Base-by-base conservation (phyloP, 1,284 basidiomycete genomes). In the Pisolithus thermaeus region DNA sequence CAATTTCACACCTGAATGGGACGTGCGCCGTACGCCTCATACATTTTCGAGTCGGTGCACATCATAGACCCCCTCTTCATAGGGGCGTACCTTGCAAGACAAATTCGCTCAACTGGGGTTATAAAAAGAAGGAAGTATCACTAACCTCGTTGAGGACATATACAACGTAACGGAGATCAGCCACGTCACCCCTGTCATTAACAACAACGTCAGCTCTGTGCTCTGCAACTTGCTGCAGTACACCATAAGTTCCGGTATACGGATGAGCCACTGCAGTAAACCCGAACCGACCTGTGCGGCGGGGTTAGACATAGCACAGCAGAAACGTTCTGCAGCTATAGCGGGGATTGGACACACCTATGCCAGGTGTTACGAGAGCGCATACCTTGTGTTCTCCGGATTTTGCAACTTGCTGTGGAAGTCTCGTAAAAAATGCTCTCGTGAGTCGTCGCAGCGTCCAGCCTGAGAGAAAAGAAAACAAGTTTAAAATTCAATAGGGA, bases 151-250 rank as follows among this genome's bases (percentile, higher is more conserved):
- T 76, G 46, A 80, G 61, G 56, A 74, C 70, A 43, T 68, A 61
- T 30, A 82, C 66, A 14, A 71, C 74, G 18, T 68, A 62, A 47
- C 59, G 64, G 32, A 61, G n/a, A n/a, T n/a, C n/a, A n/a, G n/a
- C n/a, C n/a, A n/a, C n/a, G n/a, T n/a, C 57, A 4, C 69, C 65
- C 20, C 64, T 61, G 50, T 72, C 73, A 54, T 67, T 65, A n/a
- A 81, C 71, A n/a, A 78, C 54, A 20, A 81, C 58, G 59, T 80
- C 79, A 22, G 81, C 78, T 48, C 74, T 70, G 64, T 79, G 72
- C 57, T 81, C 79, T 39, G 80, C 75, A 7, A 79, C 76, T 38
- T 61, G 66, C 59, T 78, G 76, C 43, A 78, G 61, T n/a, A 54
- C 65, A 53, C 25, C 73, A 77, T 3, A 67, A 58, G 14, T 56